phyloP scores from a whole-genome alignment of 1,284 basidiomycete species.

The Malassezia pachydermatis region DNA sequence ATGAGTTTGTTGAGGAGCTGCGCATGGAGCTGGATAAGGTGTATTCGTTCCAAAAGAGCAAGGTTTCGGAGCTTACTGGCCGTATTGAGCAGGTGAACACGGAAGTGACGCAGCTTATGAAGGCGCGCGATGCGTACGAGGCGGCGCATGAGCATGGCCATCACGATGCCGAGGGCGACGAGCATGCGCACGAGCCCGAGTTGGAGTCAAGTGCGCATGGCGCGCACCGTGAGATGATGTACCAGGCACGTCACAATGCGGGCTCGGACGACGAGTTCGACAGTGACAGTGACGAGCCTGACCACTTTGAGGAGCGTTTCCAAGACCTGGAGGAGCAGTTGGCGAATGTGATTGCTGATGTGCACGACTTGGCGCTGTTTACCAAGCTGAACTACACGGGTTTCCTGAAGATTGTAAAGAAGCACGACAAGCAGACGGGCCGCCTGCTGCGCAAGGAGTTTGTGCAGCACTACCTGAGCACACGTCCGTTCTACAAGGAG shows the following conservation, averaged over 20 bases:
- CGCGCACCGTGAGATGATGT: conserved; percentile 17
- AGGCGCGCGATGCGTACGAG: conserved; percentile 19
- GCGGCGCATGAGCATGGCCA: neutral
- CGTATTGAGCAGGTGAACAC: conserved; percentile 46
- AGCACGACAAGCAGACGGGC: conserved; percentile 67
- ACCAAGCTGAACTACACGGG: conserved; percentile 84
- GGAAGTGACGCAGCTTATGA: conserved; percentile 44
- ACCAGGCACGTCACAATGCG: conserved; percentile 50
- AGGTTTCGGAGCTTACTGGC: conserved; percentile 51
- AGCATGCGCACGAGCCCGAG: neutral
- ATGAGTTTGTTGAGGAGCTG: conserved; percentile 51
- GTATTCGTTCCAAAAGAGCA: conserved; percentile 83
- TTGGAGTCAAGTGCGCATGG: neutral
- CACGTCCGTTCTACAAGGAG: conserved; percentile 84
- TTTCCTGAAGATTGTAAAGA: conserved; percentile 98
- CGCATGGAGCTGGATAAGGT: conserved; percentile 88
- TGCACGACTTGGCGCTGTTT: conserved; percentile 90
- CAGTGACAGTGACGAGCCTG: conserved; percentile 60
- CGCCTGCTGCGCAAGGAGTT: conserved; percentile 55
- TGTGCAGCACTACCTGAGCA: conserved; percentile 82
- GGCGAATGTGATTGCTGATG: conserved; percentile 88
- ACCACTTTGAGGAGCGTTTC: conserved; percentile 75
- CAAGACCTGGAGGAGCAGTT: conserved; percentile 85
- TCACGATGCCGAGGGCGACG: conserved; percentile 38
- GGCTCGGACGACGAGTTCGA: conserved; percentile 54